phyloP scores from a whole-genome alignment of 2,329 filamentous ascomycete species.

The Stagonosporopsis rhizophila region DNA sequence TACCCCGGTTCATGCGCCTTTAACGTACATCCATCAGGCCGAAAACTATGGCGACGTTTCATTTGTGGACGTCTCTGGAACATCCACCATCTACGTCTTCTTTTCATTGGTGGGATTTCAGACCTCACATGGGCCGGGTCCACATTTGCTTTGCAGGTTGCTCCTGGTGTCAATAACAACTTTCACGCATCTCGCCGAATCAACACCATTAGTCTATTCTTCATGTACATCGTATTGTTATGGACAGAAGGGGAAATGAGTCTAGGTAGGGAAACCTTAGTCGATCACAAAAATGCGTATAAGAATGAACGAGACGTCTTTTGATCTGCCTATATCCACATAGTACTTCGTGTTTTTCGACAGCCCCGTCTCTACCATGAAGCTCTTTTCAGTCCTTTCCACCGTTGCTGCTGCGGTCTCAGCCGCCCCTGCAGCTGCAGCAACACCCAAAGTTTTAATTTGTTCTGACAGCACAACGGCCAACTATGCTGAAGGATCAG shows the following conservation, averaged over 20 bases:
- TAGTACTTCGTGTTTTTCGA: neutral
- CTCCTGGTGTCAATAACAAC: neutral
- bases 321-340: neutral
- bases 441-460: neutral
- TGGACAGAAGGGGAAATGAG: neutral
- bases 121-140: neutral
- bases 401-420: neutral
- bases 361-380: neutral
- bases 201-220: neutral
- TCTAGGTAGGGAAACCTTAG: neutral
- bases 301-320: neutral
- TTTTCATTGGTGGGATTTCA: neutral
- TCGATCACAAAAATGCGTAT: neutral
- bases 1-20: neutral
- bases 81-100: neutral
- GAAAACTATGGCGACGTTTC: neutral
- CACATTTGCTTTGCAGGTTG: neutral
- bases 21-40: neutral
- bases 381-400: neutral
- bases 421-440: neutral
- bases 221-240: neutral
- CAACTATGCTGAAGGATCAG: neutral
- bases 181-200: neutral
- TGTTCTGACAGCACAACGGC: neutral
- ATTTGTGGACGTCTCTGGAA: neutral